Base-by-base conservation (phyloP, 2,329 filamentous ascomycete species). In the Blastomyces parvus region DNA sequence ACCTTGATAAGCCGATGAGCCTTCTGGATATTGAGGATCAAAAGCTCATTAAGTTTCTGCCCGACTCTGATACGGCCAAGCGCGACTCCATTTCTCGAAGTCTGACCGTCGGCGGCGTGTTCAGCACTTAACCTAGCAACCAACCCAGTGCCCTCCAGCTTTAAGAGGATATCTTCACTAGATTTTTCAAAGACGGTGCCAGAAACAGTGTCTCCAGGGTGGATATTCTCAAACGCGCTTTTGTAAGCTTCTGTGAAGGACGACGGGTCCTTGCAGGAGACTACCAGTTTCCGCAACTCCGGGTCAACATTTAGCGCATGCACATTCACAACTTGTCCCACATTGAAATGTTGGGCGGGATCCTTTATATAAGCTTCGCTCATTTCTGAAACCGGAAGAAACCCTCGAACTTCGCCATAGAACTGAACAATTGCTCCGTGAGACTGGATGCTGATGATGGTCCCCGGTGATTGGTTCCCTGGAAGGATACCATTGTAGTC, bases 281-380 rank as follows among this genome's bases (percentile, higher is more conserved):
- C 89, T 46, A 90, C 85, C 67, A 99, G 84, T 68, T 88, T 87
- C 65, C 83, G 82, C 48, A 84, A 80, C 63, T 88, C 85, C 0
- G 86, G 79, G 69, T 96, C 86, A 59, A 97, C 86, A 59, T 88
- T 89, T 42, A 96, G 76, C n/a, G 95, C 86, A 70, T 93, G 90
- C 25, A 97, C 89, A 70, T 86, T 95, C 67, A 99, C 88, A 1
- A 96, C 93, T 74, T 99, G 94, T 0, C 94, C 95, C 53, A 86
- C 78, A 44, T 88, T 86, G 79, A 99, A 99, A 76, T 97, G 92
- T 71, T 95, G 87, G 56, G 84, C 85, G 4, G 94, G 91, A 71
- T 97, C 89, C 68, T 88, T 85, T 70, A 99, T 97, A 72, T 88
- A 97, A 13, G 92, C 91, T 74, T 99, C 94, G 73, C 94, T 97